Evolutionary conservation across 495 filamentous ascomycete genomes (phyloP).

Genomic region (Penicillium macrosclerotiorum): DNA sequence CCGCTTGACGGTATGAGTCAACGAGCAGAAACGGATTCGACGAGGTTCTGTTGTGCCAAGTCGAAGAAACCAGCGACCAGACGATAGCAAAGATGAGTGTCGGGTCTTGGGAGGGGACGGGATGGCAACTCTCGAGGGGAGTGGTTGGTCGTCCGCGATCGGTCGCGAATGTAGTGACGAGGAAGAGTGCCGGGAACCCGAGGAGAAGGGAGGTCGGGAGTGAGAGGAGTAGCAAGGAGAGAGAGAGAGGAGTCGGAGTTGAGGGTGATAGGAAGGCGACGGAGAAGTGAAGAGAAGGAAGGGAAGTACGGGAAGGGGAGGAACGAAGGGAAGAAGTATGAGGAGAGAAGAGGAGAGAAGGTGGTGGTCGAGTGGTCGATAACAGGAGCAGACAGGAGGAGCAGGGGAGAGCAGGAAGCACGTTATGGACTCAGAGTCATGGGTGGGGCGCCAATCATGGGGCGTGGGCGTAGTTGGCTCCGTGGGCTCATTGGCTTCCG

Average conservation of each 20-base stretch:
- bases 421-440: slow-evolving; percentile 25
- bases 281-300: slow-evolving; percentile 17
- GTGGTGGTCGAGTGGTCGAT: slow-evolving; percentile 10
- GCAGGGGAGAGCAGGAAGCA: slow-evolving; percentile 14
- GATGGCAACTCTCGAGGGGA: slow-evolving; percentile 4
- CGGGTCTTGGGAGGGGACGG: background rate
- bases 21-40: background rate
- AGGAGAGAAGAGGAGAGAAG: slow-evolving; percentile 13
- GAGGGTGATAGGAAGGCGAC: too few species aligned
- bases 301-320: slow-evolving; percentile 3
- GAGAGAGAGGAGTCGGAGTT: slow-evolving; percentile 18
- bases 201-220: slow-evolving; percentile 6
- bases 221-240: slow-evolving; percentile 11
- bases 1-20: slow-evolving; percentile 2
- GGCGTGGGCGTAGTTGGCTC: too few species aligned
- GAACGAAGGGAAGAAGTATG: slow-evolving; percentile 12
- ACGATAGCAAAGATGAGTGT: background rate
- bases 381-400: slow-evolving; percentile 11
- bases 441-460: too few species aligned
- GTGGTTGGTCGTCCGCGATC: slow-evolving; percentile 4
- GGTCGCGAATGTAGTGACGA: slow-evolving; percentile 11
- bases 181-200: slow-evolving; percentile 8
- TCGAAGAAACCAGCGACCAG: background rate
- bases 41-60: too few species aligned
- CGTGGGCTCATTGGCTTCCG: too few species aligned